These are phyloP conservation scores for Colletotrichum tofieldiae DNA, from an alignment of 2,329 filamentous ascomycete species.

Conservation along the genomic window DNA sequence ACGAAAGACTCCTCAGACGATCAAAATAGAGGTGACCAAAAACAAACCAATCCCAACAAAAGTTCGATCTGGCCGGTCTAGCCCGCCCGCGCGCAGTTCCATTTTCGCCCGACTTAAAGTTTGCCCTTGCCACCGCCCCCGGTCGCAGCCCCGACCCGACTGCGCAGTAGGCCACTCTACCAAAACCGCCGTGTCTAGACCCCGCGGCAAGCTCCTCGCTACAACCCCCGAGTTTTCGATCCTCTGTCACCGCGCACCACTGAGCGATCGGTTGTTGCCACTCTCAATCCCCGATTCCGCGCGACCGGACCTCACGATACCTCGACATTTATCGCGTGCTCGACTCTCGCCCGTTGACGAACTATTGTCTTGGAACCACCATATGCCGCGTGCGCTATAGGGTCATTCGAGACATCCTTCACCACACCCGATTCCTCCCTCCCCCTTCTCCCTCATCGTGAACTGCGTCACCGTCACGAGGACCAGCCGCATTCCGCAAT, in stretches of 20 bases:
- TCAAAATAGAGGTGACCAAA: neutral
- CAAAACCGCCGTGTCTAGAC: slow-evolving; percentile 38
- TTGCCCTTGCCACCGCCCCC: slow-evolving; percentile 42
- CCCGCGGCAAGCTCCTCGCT: slow-evolving; percentile 31
- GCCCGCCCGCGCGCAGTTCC: slow-evolving; percentile 21
- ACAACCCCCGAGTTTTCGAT: slow-evolving; percentile 34
- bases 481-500: slow-evolving; percentile 20
- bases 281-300: neutral
- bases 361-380: neutral
- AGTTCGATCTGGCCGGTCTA: slow-evolving; percentile 37
- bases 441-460: neutral
- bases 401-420: slow-evolving; percentile 7
- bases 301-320: slow-evolving; percentile 14
- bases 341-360: slow-evolving; percentile 2
- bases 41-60: slow-evolving; percentile 24
- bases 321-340: slow-evolving; percentile 19
- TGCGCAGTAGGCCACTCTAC: slow-evolving; percentile 34
- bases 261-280: slow-evolving; percentile 30
- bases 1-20: neutral
- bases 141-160: slow-evolving; percentile 40
- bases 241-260: slow-evolving; percentile 17
- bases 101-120: slow-evolving; percentile 38
- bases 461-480: neutral
- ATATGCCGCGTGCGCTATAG: slow-evolving; percentile 26
- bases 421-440: neutral